phyloP scores from a whole-genome alignment of 148 eudicot species.

The Pharnaceum exiguum region DNA sequence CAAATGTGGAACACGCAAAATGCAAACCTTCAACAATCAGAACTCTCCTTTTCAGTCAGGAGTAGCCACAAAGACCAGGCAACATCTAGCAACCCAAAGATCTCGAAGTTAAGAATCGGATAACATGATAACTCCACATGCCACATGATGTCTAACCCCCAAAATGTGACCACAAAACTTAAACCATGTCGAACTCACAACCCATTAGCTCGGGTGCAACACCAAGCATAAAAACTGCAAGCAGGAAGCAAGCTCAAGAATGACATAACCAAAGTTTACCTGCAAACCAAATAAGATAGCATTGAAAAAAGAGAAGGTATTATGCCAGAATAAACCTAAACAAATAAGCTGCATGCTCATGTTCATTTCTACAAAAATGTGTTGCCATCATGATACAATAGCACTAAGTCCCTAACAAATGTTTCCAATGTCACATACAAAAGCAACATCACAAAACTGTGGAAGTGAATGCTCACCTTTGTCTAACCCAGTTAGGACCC shows the following conservation, averaged over 20 bases:
- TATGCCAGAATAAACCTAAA: too few species aligned
- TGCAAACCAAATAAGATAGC: conserved; percentile 27
- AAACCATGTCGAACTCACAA: conserved; percentile 8
- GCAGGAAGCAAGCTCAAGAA: conserved; percentile 31
- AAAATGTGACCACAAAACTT: not conserved
- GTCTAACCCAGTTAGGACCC: conserved; percentile 49
- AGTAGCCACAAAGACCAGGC: too few species aligned
- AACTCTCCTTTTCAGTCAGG: too few species aligned
- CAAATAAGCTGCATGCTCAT: too few species aligned
- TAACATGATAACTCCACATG: too few species aligned
- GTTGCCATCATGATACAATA: not conserved
- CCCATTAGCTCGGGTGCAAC: conserved; percentile 7
- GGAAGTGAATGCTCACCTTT: conserved; percentile 40
- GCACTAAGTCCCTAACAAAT: not conserved
- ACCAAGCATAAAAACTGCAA: conserved; percentile 16
- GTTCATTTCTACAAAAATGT: too few species aligned
- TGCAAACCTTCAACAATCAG: too few species aligned
- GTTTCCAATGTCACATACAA: not conserved
- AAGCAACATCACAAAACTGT: not conserved
- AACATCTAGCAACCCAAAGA: too few species aligned
- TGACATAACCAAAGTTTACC: conserved; percentile 56
- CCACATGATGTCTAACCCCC: too few species aligned
- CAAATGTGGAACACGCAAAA: too few species aligned
- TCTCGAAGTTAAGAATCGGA: too few species aligned
- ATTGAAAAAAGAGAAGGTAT: too few species aligned